Percentiles rank a stretch among this genome's conserved stretches.
Conservation (phyloP, 116 monocot genomes). For the Phalaenopsis hybrid region DNA sequence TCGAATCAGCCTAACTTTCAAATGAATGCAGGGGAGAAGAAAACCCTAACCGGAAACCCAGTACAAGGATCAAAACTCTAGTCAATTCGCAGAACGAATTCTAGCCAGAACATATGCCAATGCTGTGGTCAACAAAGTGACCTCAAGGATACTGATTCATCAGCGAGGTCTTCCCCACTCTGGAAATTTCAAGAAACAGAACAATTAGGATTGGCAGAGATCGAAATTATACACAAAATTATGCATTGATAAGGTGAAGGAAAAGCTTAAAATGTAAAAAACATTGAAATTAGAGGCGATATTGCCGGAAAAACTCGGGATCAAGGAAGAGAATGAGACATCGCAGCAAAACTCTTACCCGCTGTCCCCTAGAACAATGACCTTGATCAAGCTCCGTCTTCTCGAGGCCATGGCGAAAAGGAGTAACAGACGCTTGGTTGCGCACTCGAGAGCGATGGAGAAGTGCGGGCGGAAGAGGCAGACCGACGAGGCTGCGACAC, state of each 20-base stretch:
- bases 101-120: neutral
- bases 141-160: constrained; percentile 24
- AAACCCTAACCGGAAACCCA: neutral
- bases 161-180: neutral
- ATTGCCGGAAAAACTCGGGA: neutral
- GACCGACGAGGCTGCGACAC: neutral
- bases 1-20: neutral
- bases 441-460: neutral
- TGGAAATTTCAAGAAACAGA: constrained; percentile 8
- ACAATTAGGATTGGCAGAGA: neutral
- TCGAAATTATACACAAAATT: neutral
- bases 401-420: too few species aligned
- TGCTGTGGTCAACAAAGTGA: neutral
- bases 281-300: neutral
- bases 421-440: neutral
- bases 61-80: neutral
- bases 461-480: neutral
- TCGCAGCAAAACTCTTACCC: constrained; percentile 3
- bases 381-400: too few species aligned
- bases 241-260: neutral
- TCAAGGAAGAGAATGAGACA: neutral
- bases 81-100: neutral
- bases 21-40: neutral
- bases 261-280: neutral
- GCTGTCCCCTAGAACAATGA: too few species aligned